Base-by-base conservation (phyloP, 1,284 basidiomycete genomes). In the Schizophyllum commune region DNA sequence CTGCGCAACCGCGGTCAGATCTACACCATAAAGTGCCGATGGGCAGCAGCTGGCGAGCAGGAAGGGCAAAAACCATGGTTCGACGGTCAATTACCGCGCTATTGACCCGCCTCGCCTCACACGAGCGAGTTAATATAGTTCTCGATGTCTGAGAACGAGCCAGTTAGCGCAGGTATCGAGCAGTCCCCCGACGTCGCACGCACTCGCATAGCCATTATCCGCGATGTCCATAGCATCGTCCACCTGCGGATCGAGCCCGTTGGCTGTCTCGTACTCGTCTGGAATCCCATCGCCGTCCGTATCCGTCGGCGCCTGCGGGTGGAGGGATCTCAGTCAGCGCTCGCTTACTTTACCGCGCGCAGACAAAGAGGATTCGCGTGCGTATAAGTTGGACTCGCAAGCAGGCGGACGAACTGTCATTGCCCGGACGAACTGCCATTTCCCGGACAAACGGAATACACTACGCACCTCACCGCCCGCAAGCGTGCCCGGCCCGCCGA, bases 151-250 rank as follows among this genome's bases (percentile, higher is more conserved):
- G 52, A 11, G 34, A 11, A 47, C 39, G 9, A 47, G 17, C 2
- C 39, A 27, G 22, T 51, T 55, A 34, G 27, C n/a, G n/a, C n/a
- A n/a, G n/a, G n/a, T n/a, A n/a, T n/a, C n/a, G n/a, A n/a, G n/a
- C n/a, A n/a, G n/a, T n/a, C n/a, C n/a, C n/a, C 15, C 21, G 53
- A 33, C 1, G 34, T 27, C 21, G 34, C 15, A 70, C 73, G 63
- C 63, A 76, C 74, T 73, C 4, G 72, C 69, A 63, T 76, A 75
- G 11, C 74, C 72, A 62, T 75, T 73, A 2, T 70, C 70, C 7
- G 73, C 72, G 47, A 72, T 72, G 21, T 67, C 68, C 19, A 69
- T 68, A 17, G 73, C 72, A 63, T 74, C 73, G 27, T 71, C 70
- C 34, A 69, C 67, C 56, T 70, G 70, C 19, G 73, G 72, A 58